Base-by-base conservation (phyloP, 352 stramenopile genomes). In the Nothophytophthora sp. region DNA sequence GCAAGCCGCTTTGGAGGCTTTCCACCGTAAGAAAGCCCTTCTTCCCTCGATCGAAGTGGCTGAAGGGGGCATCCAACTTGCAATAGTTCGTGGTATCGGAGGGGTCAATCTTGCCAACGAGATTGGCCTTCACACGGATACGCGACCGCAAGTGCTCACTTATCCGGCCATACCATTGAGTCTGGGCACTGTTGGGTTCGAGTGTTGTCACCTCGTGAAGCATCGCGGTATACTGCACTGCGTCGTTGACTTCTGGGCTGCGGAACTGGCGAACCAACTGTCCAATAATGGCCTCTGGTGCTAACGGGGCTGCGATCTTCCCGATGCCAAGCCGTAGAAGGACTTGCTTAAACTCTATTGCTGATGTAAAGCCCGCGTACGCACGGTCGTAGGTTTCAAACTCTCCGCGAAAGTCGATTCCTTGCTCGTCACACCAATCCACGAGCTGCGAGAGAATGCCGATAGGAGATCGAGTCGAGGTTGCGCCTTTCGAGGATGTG, bases 221-320 rank as follows among this genome's bases (percentile, higher is more conserved):
- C 60, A 79, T 73, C 3, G 20, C 18, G 4, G 47, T 60, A 38
- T 90, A 87, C 5, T 54, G 41, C 2, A 90, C 67, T 0, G 54
- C 52, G 28, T 82, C 79, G 8, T 50, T 46, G 1, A 16, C 13
- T 12, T 70, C 42, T 7, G 41, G 4, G 10, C 19, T 42, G 22
- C 80, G 73, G 24, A 76, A 90, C 22, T 80, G 63, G n/a, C 75
- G 70, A 30, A 89, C 70, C 4, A 90, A 46, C 8, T 80, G 50
- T 9, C 77, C 80, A 30, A 90, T 70, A 4, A 72, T 39, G 6
- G 48, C 27, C 29, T 90, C 77, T 16, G 64, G 41, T 5, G 49
- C 50, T 35, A 28, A 29, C 24, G 66, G 27, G 11, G 25, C 32
- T 15, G 43, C 18, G 23, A 69, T 50, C 36, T 69, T 49, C 27